Evolutionary conservation across 2,329 filamentous ascomycete genomes (phyloP), one percentile per base, ranked within the genome.

Genomic region (Herpotrichia juniperi): DNA sequence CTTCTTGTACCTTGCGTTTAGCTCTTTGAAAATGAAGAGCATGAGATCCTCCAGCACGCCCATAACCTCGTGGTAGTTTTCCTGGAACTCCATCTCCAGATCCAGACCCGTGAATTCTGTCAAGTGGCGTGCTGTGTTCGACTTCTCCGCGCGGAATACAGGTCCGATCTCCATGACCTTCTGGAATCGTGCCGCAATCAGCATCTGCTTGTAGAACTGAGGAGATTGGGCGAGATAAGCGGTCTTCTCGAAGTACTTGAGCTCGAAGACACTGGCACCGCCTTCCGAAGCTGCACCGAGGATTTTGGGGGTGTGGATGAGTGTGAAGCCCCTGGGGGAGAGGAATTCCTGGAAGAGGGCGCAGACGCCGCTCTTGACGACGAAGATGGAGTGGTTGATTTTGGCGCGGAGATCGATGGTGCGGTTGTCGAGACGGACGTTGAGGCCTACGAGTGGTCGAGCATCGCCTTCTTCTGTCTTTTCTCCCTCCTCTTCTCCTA

Each of bases 241-340:
- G 59, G 88, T 85, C 68, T 88, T 85, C 61, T 89, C 90, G 74
- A 97, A 97, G 78, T 97, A 97, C 37, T 88, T 87, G 63, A 97
- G 81, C 64, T 88, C 83, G 75, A 99, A 97, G 34, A 97, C 93
- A 71, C 93, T 96, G 62, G 87, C 87, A 59, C 94, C 94, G 66
- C 94, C 93, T 78, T 99, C 94, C 3, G 91, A 94, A 4, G 94
- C 90, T 12, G 93, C 89, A 44, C 89, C 93, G 49, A 96, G 90
- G 37, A 99, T 81, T 73, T 92, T 93, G 9, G 94, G 92, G 1
- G 93, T 90, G 73, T 96, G 91, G 67, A 97, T 92, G 73, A 90
- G 85, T 58, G 88, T 86, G 74, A 96, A 96, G 48, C 86, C 84
- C 53, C 84, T 84, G 59, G 83, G 81, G 54, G 87, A 82, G 61